Evolutionary conservation across 2,329 filamentous ascomycete species (phyloP).

Genomic region (Graphilbum fragrans): DNA sequence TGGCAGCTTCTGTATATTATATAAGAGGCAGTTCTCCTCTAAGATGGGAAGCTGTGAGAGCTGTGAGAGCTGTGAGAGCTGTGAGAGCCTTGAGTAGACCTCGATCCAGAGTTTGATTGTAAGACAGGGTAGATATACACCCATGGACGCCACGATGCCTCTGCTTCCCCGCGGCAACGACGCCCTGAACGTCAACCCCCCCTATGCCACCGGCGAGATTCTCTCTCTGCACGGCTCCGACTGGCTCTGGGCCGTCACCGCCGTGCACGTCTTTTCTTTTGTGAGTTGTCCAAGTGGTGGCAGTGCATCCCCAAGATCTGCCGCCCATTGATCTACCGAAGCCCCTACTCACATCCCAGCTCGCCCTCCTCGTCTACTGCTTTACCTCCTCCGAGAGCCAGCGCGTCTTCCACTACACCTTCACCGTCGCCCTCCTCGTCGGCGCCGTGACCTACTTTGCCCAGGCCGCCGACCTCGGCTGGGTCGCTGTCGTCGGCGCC

Average conservation of each 20-base stretch:
- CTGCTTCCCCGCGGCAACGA: too few relatives aligned
- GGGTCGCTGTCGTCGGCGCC: slow-evolving; percentile 5
- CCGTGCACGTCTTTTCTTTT: slow-evolving; percentile 33
- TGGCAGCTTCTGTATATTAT: too few relatives aligned
- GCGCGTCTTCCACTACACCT: slow-evolving; percentile 44
- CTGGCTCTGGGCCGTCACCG: slow-evolving; percentile 43
- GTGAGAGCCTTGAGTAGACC: too few relatives aligned
- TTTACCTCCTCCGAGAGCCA: slow-evolving; percentile 32
- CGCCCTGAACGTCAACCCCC: slow-evolving; percentile 34
- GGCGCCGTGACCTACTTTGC: slow-evolving; percentile 39
- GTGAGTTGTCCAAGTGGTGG: slow-evolving; percentile 17
- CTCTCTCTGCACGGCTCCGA: slow-evolving; percentile 35
- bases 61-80: too few relatives aligned
- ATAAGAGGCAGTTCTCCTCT: too few relatives aligned
- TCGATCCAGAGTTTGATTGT: too few relatives aligned
- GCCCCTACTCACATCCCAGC: slow-evolving; percentile 13
- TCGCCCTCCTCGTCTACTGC: slow-evolving; percentile 26
- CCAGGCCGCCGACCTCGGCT: slow-evolving; percentile 15
- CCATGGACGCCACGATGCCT: too few relatives aligned
- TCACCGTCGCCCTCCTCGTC: slow-evolving; percentile 33
- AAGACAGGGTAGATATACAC: too few relatives aligned
- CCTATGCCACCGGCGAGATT: slow-evolving; percentile 20
- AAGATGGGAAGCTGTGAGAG: too few relatives aligned
- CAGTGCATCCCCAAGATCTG: too few relatives aligned
- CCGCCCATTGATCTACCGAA: too few relatives aligned